Conservation (phyloP, 371 early-diverging fungal genomes). For the Syncephalastrum sp. region DNA sequence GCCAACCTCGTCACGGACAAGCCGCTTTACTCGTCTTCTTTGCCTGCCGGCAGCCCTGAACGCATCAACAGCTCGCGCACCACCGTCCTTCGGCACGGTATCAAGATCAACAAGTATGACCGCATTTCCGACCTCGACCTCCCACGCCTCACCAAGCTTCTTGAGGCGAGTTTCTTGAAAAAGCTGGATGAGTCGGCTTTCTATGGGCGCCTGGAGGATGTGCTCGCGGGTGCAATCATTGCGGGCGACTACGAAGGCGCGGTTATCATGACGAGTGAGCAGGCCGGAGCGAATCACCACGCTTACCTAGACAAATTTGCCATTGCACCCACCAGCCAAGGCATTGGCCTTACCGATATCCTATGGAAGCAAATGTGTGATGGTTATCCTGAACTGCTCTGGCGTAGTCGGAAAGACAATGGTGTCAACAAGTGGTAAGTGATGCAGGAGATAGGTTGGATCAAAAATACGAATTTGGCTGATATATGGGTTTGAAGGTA, state of each 20-base stretch:
- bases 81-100: conserved; percentile 79
- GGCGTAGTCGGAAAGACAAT: conserved; percentile 88
- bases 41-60: conserved; percentile 25
- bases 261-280: conserved; percentile 41
- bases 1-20: conserved; percentile 52
- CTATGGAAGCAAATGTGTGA: conserved; percentile 81
- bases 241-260: conserved; percentile 83
- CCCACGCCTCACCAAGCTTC: conserved; percentile 50
- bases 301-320: conserved; percentile 93
- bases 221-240: conserved; percentile 66
- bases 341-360: conserved; percentile 92
- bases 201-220: conserved; percentile 60
- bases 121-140: conserved; percentile 55
- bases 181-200: conserved; percentile 58
- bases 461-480: not conserved
- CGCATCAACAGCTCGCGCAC: conserved; percentile 46
- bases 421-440: conserved; percentile 90
- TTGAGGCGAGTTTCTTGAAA: conserved; percentile 81
- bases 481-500: conserved; percentile 51
- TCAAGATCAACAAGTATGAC: conserved; percentile 57
- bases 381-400: conserved; percentile 73
- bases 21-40: conserved; percentile 49
- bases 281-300: conserved; percentile 8
- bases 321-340: conserved; percentile 83
- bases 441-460: not conserved